phyloP scores from a whole-genome alignment of 192 early-diverging fungal species.

The Rhizoclosmatium sp. region DNA sequence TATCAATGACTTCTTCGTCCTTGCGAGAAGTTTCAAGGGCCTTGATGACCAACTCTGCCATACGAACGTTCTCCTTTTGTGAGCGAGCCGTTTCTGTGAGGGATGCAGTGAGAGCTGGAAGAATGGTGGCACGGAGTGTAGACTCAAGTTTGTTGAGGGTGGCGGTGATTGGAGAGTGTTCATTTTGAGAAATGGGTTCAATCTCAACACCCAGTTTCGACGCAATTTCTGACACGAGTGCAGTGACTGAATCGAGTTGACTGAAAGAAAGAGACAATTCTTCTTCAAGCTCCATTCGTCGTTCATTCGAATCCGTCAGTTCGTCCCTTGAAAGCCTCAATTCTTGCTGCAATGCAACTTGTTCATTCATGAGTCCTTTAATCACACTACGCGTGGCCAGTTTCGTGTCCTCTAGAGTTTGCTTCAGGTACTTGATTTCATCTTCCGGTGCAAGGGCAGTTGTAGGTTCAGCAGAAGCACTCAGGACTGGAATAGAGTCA shows the following conservation, averaged over 20 bases:
- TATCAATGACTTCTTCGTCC: not conserved
- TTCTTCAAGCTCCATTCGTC: too few species aligned
- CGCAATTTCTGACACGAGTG: too few species aligned
- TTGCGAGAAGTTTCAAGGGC: slow-evolving; percentile 12
- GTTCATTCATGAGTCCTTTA: not conserved
- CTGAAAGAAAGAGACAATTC: too few species aligned
- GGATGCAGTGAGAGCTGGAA: not conserved
- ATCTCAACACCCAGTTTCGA: too few species aligned
- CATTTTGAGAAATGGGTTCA: too few species aligned
- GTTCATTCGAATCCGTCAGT: too few species aligned
- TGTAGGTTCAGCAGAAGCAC: not conserved
- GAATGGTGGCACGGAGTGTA: not conserved
- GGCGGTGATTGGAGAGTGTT: too few species aligned
- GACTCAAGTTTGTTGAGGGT: too few species aligned
- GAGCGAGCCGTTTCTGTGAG: not conserved
- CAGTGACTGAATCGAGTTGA: too few species aligned
- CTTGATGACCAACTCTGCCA: slow-evolving; percentile 29
- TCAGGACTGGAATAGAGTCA: not conserved
- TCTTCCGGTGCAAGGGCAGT: not conserved
- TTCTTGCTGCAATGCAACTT: not conserved
- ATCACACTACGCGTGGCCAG: not conserved
- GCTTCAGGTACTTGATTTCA: not conserved
- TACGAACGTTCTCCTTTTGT: slow-evolving; percentile 14
- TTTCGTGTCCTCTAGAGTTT: not conserved
- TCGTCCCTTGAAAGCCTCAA: not conserved